A percentile compares a stretch with the other conserved stretches of the same genome.
Evolutionary conservation across 2,329 filamentous ascomycete species (phyloP).

Genomic region (Conoideocrella luteorostrata): DNA sequence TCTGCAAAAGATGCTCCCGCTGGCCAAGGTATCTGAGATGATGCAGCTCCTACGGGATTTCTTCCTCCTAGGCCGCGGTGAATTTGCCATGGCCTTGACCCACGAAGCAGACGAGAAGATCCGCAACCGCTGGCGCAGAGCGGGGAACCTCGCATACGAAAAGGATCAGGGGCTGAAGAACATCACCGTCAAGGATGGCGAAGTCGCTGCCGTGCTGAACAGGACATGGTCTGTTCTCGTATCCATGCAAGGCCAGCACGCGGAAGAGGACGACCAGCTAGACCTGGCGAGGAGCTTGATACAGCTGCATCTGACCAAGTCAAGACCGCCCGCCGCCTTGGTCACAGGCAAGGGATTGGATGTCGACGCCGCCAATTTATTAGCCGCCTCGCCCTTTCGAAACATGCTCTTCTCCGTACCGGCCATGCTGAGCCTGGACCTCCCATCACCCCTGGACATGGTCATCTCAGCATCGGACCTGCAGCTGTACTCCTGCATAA

Average conservation of each 20-base stretch:
- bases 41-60: conserved; percentile 77
- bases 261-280: conserved; percentile 75
- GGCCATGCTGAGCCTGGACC: conserved; percentile 59
- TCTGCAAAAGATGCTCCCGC: conserved; percentile 73
- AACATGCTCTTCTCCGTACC: conserved; percentile 78
- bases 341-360: conserved; percentile 30
- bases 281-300: conserved; percentile 77
- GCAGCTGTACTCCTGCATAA: conserved; percentile 74
- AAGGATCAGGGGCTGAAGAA: conserved; percentile 41
- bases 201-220: conserved; percentile 69
- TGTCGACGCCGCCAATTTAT: conserved; percentile 23
- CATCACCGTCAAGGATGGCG: conserved; percentile 74
- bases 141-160: conserved; percentile 52
- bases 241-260: conserved; percentile 61
- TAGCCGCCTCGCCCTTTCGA: conserved; percentile 58
- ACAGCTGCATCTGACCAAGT: conserved; percentile 56
- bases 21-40: conserved; percentile 68
- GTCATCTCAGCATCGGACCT: conserved; percentile 75
- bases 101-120: conserved; percentile 78
- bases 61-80: conserved; percentile 78
- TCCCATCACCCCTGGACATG: conserved; percentile 76
- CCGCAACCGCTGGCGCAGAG: conserved; percentile 62
- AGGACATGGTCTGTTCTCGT: conserved; percentile 75
- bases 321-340: conserved; percentile 30
- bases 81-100: conserved; percentile 84